Percentiles rank a stretch among this genome's conserved stretches.
phyloP scores from a whole-genome alignment of 768 basidiomycete species.

The Naematelia encephala region DNA sequence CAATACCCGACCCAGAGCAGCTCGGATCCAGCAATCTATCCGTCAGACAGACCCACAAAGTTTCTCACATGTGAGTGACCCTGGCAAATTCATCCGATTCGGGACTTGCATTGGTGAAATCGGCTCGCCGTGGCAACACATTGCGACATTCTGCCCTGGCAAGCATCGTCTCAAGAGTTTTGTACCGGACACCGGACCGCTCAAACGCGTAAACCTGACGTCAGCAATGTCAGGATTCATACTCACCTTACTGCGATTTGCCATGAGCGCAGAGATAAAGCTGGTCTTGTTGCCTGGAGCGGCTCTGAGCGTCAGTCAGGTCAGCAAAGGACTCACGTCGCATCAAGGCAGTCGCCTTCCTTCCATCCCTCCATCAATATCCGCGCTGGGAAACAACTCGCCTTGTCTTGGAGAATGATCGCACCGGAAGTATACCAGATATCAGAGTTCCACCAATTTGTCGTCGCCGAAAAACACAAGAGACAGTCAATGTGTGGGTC shows the following conservation, averaged over 20 bases:
- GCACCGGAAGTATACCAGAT: slow-evolving; percentile 66
- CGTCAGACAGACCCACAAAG: background rate
- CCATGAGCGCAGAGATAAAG: slow-evolving; percentile 84
- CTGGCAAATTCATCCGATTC: slow-evolving; percentile 59
- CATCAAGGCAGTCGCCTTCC: slow-evolving; percentile 66
- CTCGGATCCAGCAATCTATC: slow-evolving; percentile 86
- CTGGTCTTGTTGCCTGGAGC: slow-evolving; percentile 99
- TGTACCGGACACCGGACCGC: slow-evolving; percentile 73
- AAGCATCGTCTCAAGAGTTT: slow-evolving; percentile 80
- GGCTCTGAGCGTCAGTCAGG: slow-evolving; percentile 51
- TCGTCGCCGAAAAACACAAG: slow-evolving; percentile 70
- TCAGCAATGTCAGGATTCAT: too few species aligned
- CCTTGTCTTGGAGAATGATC: slow-evolving; percentile 93
- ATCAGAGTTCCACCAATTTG: slow-evolving; percentile 55
- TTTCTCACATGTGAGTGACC: slow-evolving; percentile 80
- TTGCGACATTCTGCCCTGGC: slow-evolving; percentile 78
- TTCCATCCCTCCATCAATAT: slow-evolving; percentile 61
- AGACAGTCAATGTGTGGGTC: slow-evolving; percentile 84
- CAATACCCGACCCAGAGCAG: slow-evolving; percentile 90
- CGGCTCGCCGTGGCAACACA: slow-evolving; percentile 67
- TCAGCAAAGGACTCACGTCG: slow-evolving; percentile 57
- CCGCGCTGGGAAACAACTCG: slow-evolving; percentile 90
- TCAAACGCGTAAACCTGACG: slow-evolving; percentile 70
- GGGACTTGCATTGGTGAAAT: slow-evolving; percentile 81
- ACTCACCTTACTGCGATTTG: slow-evolving; percentile 72